phyloP scores from a whole-genome alignment of 2,329 filamentous ascomycete species.

The Trichoderma koningiopsis region DNA sequence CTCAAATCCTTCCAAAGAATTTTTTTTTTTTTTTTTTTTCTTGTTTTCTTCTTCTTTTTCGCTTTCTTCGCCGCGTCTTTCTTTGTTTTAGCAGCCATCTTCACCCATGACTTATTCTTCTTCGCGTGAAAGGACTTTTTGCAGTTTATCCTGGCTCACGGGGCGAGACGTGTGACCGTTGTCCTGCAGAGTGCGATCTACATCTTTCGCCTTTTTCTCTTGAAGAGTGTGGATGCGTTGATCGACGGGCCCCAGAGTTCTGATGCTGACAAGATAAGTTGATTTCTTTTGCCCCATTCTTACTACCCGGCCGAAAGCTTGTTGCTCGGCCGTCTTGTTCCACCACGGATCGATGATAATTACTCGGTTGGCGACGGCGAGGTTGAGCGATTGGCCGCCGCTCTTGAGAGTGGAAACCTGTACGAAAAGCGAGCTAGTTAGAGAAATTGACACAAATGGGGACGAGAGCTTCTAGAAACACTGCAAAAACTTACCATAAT shows the following conservation, averaged over 20 bases:
- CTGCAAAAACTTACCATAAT: neutral
- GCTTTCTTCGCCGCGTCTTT: neutral
- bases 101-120: neutral
- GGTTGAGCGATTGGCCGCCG: slow-evolving; percentile 45
- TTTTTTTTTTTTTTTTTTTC: no score
- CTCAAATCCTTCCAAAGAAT: neutral
- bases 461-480: neutral
- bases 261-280: slow-evolving; percentile 1
- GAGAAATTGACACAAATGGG: neutral
- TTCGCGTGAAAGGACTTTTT: neutral
- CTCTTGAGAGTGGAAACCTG: slow-evolving; percentile 35
- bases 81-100: neutral
- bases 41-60: neutral
- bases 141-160: slow-evolving; percentile 14
- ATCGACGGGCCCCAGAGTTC: neutral
- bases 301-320: slow-evolving; percentile 62
- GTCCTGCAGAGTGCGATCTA: slow-evolving; percentile 12
- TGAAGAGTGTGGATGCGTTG: neutral
- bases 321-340: slow-evolving; percentile 63
- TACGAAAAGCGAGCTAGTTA: neutral
- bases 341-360: slow-evolving; percentile 62
- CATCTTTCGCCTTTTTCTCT: neutral
- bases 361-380: slow-evolving; percentile 52
- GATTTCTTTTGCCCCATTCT: slow-evolving; percentile 53
- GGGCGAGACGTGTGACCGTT: neutral